Conservation (phyloP, 2,329 filamentous ascomycete species). For the Blastomyces silverae region DNA sequence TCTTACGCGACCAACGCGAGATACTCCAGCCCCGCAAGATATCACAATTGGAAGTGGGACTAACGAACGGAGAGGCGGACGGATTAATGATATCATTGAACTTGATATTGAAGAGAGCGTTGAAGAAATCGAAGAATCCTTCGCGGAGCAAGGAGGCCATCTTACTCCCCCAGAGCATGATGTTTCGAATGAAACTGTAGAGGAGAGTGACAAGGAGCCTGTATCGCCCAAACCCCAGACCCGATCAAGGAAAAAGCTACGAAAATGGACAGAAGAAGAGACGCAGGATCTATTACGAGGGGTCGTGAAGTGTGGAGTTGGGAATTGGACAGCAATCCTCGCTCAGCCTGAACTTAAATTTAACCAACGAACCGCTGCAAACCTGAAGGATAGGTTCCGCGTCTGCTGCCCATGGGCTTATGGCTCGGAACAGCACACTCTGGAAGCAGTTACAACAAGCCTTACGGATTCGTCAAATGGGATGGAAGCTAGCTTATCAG, state of each 20-base stretch:
- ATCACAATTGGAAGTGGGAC: not conserved
- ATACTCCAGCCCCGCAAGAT: slow-evolving; percentile 18
- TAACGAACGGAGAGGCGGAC: slow-evolving; percentile 31
- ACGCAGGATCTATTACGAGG: slow-evolving; percentile 53
- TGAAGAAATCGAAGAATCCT: slow-evolving; percentile 13
- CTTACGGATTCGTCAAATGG: slow-evolving; percentile 17
- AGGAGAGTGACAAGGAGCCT: slow-evolving; percentile 18
- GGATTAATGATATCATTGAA: slow-evolving; percentile 34
- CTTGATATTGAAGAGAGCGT: slow-evolving; percentile 25
- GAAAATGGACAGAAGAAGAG: slow-evolving; percentile 56
- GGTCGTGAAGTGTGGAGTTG: slow-evolving; percentile 55
- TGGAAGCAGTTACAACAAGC: slow-evolving; percentile 30
- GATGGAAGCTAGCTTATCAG: slow-evolving; percentile 9
- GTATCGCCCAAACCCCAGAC: slow-evolving; percentile 29
- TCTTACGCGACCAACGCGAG: slow-evolving; percentile 32
- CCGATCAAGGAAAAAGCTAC: slow-evolving; percentile 45
- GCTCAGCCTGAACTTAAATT: slow-evolving; percentile 52
- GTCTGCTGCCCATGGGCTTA: slow-evolving; percentile 49
- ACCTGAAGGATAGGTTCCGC: slow-evolving; percentile 56
- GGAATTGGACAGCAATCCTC: slow-evolving; percentile 59
- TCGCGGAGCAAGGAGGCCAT: not conserved
- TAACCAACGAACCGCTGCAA: slow-evolving; percentile 53
- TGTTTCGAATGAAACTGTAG: not conserved
- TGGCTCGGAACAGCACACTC: slow-evolving; percentile 35
- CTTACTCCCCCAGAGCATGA: not conserved